These are phyloP conservation scores for Euphorbia celastroides DNA, from an alignment of 441 rosid genomes.

Conservation along the genomic window DNA sequence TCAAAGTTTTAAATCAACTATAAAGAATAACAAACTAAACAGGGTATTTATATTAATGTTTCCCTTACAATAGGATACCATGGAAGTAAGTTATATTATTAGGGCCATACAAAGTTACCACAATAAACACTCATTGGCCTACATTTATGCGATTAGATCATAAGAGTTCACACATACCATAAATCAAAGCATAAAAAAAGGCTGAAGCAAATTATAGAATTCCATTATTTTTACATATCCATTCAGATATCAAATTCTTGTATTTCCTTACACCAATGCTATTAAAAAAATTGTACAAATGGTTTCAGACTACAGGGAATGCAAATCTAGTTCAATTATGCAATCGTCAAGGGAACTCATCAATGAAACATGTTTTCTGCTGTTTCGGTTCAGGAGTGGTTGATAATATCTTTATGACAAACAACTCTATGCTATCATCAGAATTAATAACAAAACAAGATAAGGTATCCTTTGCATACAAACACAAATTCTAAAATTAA, in stretches of 20 bases:
- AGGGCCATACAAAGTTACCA: neutral
- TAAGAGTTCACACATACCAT: too few species aligned
- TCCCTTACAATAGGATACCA: neutral
- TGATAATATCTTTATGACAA: neutral
- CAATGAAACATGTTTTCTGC: neutral
- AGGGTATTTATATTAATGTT: neutral
- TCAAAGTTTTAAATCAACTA: neutral
- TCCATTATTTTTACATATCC: neutral
- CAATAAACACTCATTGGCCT: neutral
- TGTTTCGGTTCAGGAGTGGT: too few species aligned
- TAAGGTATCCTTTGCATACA: neutral
- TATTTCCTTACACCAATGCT: too few species aligned
- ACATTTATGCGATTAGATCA: neutral
- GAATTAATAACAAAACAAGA: neutral
- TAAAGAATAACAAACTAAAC: neutral
- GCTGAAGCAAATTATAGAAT: neutral
- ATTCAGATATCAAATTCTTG: neutral
- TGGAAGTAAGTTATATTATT: neutral
- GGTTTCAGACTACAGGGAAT: neutral
- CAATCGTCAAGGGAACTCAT: neutral
- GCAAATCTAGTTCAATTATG: neutral
- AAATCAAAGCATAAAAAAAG: neutral
- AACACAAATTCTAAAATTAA: neutral
- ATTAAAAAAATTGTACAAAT: neutral
- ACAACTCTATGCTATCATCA: conserved; percentile 4